Conservation (phyloP, 75 land plant genomes). For the Picea glauca region DNA sequence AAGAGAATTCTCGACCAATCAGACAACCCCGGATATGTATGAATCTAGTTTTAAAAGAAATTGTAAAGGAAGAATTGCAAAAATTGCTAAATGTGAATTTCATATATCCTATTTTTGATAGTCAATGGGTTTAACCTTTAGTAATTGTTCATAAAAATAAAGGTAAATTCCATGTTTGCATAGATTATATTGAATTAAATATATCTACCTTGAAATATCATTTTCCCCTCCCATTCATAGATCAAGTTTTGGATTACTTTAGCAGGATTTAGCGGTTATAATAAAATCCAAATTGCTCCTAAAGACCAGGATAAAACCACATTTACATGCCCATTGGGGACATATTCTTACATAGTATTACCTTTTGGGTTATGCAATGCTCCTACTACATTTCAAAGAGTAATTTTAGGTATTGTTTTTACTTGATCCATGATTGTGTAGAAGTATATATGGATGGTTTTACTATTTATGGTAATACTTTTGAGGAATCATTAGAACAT, state of each 20-base stretch:
- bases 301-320: neutral
- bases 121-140: neutral
- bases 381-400: neutral
- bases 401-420: neutral
- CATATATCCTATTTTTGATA: neutral
- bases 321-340: neutral
- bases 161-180: neutral
- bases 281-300: neutral
- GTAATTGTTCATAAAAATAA: neutral
- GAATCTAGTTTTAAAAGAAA: neutral
- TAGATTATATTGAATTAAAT: neutral
- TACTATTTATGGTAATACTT: neutral
- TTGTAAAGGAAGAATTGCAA: neutral
- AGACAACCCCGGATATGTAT: neutral
- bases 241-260: neutral
- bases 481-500: neutral
- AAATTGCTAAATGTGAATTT: neutral
- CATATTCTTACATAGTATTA: neutral
- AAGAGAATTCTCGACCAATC: neutral
- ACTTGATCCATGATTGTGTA: neutral
- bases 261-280: neutral
- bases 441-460: neutral
- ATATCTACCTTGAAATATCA: neutral
- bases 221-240: neutral
- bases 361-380: neutral